Evolutionary conservation across 768 basidiomycete genomes (phyloP).

Genomic region (Tricholoma matsutake): DNA sequence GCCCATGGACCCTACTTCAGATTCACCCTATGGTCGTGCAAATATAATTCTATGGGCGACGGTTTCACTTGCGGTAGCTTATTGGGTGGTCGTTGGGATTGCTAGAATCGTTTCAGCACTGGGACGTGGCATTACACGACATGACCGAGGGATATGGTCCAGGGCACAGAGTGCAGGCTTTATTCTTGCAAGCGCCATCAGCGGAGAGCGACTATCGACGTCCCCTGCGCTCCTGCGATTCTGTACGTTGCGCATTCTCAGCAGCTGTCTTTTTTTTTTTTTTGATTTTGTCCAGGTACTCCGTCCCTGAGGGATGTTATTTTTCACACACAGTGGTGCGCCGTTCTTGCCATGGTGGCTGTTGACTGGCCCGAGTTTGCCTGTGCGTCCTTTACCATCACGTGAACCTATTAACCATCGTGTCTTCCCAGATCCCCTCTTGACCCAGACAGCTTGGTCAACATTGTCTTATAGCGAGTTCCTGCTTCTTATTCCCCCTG

Average conservation of each 20-base stretch:
- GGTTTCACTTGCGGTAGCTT: constrained; percentile 70
- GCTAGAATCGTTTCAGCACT: constrained; percentile 85
- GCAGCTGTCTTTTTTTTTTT: neutral
- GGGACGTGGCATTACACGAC: constrained; percentile 64
- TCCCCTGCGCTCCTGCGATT: constrained; percentile 88
- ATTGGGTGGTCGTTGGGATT: constrained; percentile 78
- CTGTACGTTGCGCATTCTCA: constrained; percentile 47
- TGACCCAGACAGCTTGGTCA: constrained; percentile 88
- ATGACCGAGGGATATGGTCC: constrained; percentile 61
- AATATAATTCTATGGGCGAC: constrained; percentile 69
- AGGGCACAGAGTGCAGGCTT: constrained; percentile 82
- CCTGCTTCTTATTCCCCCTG: constrained; percentile 5
- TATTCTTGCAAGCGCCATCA: constrained; percentile 88
- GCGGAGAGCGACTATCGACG: constrained; percentile 83
- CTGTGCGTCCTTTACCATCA: constrained; percentile 51
- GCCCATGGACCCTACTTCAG: constrained; percentile 59
- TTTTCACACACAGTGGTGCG: constrained; percentile 92
- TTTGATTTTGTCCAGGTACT: constrained; percentile 54
- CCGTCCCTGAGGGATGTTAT: constrained; percentile 91
- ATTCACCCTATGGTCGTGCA: constrained; percentile 64
- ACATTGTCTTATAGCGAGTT: constrained; percentile 67
- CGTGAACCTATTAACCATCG: constrained; percentile 3
- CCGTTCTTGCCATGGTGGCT: constrained; percentile 87
- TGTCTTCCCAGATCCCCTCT: constrained; percentile 69
- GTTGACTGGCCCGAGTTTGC: constrained; percentile 93